phyloP scores from a whole-genome alignment of 441 rosid species.

The Aleurites moluccanus region DNA sequence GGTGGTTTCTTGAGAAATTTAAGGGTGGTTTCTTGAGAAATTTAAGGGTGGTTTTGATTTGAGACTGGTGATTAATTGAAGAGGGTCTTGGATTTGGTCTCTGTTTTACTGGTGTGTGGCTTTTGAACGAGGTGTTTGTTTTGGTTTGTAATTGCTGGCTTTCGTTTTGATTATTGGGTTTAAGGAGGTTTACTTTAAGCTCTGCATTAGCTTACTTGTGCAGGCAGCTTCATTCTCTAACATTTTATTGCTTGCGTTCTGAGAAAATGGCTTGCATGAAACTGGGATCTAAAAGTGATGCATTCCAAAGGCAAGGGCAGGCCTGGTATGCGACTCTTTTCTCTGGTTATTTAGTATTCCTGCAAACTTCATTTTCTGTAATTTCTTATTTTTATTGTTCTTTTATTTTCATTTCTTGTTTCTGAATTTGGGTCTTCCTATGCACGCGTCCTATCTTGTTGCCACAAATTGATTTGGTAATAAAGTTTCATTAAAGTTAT shows the following conservation, averaged over 20 bases:
- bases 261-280: slow-evolving; percentile 84
- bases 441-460: slow-evolving; percentile 2
- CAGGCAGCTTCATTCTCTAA: slow-evolving; percentile 4
- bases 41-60: slow-evolving; percentile 8
- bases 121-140: neutral
- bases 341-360: slow-evolving; percentile 20
- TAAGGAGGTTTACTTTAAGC: slow-evolving; percentile 9
- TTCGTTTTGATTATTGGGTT: neutral
- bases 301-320: slow-evolving; percentile 92
- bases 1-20: slow-evolving; percentile 9
- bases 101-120: slow-evolving; percentile 4
- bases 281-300: slow-evolving; percentile 90
- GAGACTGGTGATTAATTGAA: slow-evolving; percentile 8
- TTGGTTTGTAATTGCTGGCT: neutral
- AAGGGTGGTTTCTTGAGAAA: slow-evolving; percentile 1
- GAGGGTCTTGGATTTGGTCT: neutral
- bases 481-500: neutral
- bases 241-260: slow-evolving; percentile 21
- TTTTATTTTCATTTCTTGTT: neutral
- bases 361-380: neutral
- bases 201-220: slow-evolving; percentile 15
- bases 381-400: neutral
- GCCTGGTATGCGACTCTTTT: slow-evolving; percentile 64
- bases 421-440: neutral
- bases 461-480: neutral